phyloP scores from a whole-genome alignment of 192 early-diverging fungal species.

The Umbelopsis isabellina region DNA sequence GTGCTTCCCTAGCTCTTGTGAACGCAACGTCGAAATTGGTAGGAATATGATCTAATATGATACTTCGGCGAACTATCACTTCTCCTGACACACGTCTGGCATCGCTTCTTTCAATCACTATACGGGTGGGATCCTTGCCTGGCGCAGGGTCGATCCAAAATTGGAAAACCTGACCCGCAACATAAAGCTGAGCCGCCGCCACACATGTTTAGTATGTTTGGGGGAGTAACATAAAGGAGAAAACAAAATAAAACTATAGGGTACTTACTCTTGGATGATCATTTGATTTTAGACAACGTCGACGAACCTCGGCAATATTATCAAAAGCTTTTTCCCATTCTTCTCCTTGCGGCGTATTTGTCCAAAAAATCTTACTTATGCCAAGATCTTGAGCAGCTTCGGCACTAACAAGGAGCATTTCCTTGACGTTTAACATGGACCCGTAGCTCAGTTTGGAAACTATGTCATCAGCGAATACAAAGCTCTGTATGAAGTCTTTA shows the following conservation, averaged over 20 bases:
- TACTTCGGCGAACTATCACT: constrained; percentile 36
- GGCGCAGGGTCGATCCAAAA: constrained; percentile 44
- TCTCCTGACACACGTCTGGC: constrained; percentile 31
- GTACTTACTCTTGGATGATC: constrained; percentile 48
- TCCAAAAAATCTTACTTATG: constrained; percentile 47
- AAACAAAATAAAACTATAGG: neutral
- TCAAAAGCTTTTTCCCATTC: constrained; percentile 49
- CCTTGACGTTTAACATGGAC: constrained; percentile 58
- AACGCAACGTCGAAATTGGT: constrained; percentile 43
- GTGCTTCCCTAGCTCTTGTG: constrained; percentile 30
- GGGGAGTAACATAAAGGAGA: neutral
- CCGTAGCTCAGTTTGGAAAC: constrained; percentile 61
- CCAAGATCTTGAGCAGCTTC: constrained; percentile 51
- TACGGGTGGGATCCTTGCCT: constrained; percentile 37
- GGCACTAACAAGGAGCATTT: constrained; percentile 49
- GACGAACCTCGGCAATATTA: constrained; percentile 40
- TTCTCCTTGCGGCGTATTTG: constrained; percentile 39
- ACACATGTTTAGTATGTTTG: neutral
- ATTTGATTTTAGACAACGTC: constrained; percentile 33
- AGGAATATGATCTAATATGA: constrained; percentile 42
- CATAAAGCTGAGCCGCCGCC: constrained; percentile 31
- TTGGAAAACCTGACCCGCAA: constrained; percentile 42
- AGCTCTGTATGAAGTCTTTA: constrained; percentile 51
- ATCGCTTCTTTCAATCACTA: constrained; percentile 38
- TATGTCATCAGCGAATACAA: constrained; percentile 59